Conservation (phyloP, 2,329 filamentous ascomycete genomes). For the Monosporascus cannonballus region DNA sequence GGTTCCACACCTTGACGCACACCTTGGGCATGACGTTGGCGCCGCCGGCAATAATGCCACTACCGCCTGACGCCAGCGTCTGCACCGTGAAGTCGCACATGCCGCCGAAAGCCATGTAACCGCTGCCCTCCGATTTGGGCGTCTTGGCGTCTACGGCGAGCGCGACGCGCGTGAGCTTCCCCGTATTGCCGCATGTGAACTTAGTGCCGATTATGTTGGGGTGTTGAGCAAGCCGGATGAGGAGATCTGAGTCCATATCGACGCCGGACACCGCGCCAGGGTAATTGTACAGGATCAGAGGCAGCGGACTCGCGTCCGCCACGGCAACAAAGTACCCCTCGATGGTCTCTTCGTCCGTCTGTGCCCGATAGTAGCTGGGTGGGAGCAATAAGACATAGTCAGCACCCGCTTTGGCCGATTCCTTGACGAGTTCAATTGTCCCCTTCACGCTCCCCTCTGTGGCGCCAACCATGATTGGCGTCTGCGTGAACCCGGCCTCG, state of each 20-base stretch:
- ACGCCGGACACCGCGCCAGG: slow-evolving; percentile 80
- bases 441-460: slow-evolving; percentile 76
- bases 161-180: slow-evolving; percentile 80
- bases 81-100: slow-evolving; percentile 85
- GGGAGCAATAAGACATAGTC: slow-evolving; percentile 77
- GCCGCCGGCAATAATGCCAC: slow-evolving; percentile 78
- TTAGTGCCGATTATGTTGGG: slow-evolving; percentile 84
- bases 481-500: slow-evolving; percentile 66
- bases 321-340: slow-evolving; percentile 69
- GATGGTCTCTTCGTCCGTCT: slow-evolving; percentile 68
- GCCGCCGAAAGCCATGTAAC: slow-evolving; percentile 82
- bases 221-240: slow-evolving; percentile 73
- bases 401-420: slow-evolving; percentile 62
- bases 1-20: slow-evolving; percentile 71
- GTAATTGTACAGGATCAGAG: slow-evolving; percentile 87
- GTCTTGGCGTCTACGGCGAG: slow-evolving; percentile 66
- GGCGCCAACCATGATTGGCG: slow-evolving; percentile 78
- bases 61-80: slow-evolving; percentile 71
- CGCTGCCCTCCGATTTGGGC: slow-evolving; percentile 49
- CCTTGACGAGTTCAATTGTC: slow-evolving; percentile 68
- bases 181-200: slow-evolving; percentile 87
- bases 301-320: slow-evolving; percentile 68
- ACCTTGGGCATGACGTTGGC: slow-evolving; percentile 82
- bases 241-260: slow-evolving; percentile 83
- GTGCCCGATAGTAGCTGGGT: slow-evolving; percentile 75